Evolutionary conservation across 371 early-diverging fungal species (phyloP).

Genomic region (Apophysomyces sp.): DNA sequence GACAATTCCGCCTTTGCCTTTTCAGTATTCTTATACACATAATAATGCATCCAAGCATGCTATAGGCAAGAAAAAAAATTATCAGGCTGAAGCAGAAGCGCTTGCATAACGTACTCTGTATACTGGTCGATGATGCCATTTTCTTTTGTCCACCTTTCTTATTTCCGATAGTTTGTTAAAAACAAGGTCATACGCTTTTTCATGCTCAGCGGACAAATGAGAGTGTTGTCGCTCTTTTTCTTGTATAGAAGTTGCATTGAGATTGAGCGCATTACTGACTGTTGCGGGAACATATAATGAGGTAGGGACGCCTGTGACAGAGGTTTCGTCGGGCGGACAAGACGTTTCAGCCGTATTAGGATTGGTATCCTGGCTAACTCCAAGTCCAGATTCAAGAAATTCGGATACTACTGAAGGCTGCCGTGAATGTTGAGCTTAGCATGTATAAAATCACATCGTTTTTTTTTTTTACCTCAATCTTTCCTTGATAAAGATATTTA

Average conservation of each 20-base stretch:
- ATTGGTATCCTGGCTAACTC: background rate
- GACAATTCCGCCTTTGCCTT: conserved; percentile 58
- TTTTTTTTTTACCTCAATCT: conserved; percentile 38
- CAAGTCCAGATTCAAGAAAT: conserved; percentile 2
- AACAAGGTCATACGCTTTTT: conserved; percentile 42
- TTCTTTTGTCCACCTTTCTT: conserved; percentile 53
- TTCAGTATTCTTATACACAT: conserved; percentile 53
- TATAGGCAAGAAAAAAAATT: conserved; percentile 11
- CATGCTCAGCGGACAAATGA: background rate
- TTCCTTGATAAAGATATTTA: conserved; percentile 47
- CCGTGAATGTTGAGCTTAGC: background rate
- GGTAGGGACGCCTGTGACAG: background rate
- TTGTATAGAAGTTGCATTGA: conserved; percentile 16
- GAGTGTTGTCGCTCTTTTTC: conserved; percentile 40
- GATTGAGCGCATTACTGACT: background rate
- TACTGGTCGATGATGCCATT: conserved; percentile 67
- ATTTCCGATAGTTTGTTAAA: conserved; percentile 49
- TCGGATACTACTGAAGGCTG: conserved; percentile 3
- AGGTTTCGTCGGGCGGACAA: background rate
- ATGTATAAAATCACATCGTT: background rate
- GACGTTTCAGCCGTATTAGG: background rate
- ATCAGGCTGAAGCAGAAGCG: background rate
- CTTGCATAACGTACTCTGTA: conserved; percentile 52
- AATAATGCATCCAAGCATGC: conserved; percentile 65
- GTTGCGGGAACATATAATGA: background rate